These are phyloP conservation scores for Gastrolobium bilobum DNA, from an alignment of 306 rosid species.

Conservation along the genomic window DNA sequence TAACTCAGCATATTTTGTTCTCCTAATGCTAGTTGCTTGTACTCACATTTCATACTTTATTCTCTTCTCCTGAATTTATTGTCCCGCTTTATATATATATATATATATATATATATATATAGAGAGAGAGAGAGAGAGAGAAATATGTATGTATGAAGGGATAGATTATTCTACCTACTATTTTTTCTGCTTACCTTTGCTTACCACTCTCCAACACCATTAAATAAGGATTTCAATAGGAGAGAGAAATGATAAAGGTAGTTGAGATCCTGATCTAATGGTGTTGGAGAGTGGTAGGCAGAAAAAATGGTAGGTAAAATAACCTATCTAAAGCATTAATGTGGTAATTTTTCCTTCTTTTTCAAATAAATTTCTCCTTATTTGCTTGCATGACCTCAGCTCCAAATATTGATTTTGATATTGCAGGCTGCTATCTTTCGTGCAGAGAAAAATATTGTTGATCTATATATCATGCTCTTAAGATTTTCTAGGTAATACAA, in stretches of 20 bases:
- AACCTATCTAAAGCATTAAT: background rate
- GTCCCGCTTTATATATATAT: background rate
- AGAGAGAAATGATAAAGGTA: too few species aligned
- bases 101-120: background rate
- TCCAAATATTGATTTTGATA: constrained; percentile 36
- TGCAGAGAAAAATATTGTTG: constrained; percentile 76
- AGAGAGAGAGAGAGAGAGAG: too few species aligned
- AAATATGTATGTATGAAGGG: background rate
- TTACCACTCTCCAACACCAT: too few species aligned
- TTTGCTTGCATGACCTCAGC: constrained; percentile 29
- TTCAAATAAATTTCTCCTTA: constrained; percentile 6
- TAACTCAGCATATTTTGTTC: constrained; percentile 12
- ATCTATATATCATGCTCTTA: constrained; percentile 86
- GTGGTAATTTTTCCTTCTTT: background rate
- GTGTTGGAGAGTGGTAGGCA: too few species aligned
- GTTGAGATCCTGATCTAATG: too few species aligned
- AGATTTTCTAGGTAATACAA: constrained; percentile 81
- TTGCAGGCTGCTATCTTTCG: constrained; percentile 93
- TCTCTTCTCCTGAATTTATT: constrained; percentile 21
- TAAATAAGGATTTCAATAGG: too few species aligned
- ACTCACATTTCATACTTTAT: constrained; percentile 16
- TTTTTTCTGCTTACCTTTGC: too few species aligned
- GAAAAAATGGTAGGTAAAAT: too few species aligned
- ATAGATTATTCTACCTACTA: too few species aligned
- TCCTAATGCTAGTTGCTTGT: constrained; percentile 14